Base-by-base conservation (phyloP, 1,139 yeast genomes). In the Zygosaccharomyces sapae region DNA sequence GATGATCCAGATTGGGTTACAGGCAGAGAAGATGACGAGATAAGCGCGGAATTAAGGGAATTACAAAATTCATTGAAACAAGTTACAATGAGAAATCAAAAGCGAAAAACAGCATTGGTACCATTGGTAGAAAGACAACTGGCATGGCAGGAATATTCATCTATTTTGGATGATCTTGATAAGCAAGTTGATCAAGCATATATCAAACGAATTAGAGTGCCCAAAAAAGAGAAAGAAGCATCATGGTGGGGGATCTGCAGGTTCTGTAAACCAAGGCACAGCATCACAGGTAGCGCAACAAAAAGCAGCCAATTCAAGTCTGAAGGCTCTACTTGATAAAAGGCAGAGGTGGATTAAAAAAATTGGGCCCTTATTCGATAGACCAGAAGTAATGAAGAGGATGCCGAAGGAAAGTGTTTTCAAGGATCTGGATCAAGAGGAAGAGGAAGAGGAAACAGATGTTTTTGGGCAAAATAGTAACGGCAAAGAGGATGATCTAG, bases 141-240 rank as follows among this genome's bases (percentile, higher is more conserved):
- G 60, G 97, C 97, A 24, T 92, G 90, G 79, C 97, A 92, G 65
- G 98, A 92, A 65, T 92, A 88, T 64, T 73, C 83, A 48, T 86
- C 94, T 10, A 89, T 92, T 47, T 69, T 90, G 52, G 97, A 92
- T 48, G 97, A 92, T 63, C 73, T 92, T 56, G 97, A 92, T 65
- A 92, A 90, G 63, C 98, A 94, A 67, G 92, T 92, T 25, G 98
- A 94, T 65, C 97, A 88, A 67, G 92, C 96, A 8, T 92, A 89
- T 63, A 72, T 86, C 58, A 86, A 90, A 66, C 75, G 97, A 50
- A 77, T 86, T 51, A 80, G 90, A 58, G 88, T 83, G n/a, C 84
- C 88, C 50, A n/a, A 85, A 83, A 54, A 83, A 83, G 67, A 86
- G 85, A 68, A 84, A 85, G 70, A 86, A 84, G 71, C 27, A 37